Conservation (phyloP, 1,284 basidiomycete species). For the Ceratobasidium sp. region DNA sequence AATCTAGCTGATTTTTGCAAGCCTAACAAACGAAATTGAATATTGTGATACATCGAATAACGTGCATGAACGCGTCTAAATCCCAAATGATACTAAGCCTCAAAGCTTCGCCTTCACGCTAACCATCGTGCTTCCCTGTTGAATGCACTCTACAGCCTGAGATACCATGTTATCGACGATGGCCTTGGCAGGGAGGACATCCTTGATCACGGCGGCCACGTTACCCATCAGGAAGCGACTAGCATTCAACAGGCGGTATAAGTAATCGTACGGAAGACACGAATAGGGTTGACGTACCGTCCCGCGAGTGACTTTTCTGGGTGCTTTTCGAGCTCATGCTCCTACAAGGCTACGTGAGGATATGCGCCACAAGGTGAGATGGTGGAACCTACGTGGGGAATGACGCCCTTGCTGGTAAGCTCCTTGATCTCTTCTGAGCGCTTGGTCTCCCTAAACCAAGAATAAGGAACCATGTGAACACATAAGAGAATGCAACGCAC, state of each 20-base stretch:
- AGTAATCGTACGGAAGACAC: background rate
- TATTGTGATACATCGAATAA: background rate
- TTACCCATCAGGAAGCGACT: conserved; percentile 47
- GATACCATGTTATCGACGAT: conserved; percentile 52
- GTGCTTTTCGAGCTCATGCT: conserved; percentile 45
- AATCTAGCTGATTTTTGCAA: too few species aligned
- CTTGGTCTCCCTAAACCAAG: conserved; percentile 46
- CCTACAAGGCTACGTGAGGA: background rate
- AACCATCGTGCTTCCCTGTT: conserved; percentile 23
- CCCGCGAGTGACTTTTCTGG: conserved; percentile 46
- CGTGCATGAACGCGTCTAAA: background rate
- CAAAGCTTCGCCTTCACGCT: conserved; percentile 47
- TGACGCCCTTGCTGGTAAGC: conserved; percentile 46
- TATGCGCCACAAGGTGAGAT: background rate
- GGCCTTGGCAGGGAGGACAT: conserved; percentile 55
- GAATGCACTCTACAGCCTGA: conserved; percentile 48
- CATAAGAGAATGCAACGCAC: conserved; percentile 57
- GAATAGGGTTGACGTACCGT: conserved; percentile 9
- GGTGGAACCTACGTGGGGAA: conserved; percentile 43
- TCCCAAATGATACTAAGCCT: background rate
- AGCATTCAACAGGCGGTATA: background rate
- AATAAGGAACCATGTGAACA: background rate
- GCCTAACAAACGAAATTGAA: background rate
- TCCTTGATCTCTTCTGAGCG: conserved; percentile 48
- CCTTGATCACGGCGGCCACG: conserved; percentile 52